Evolutionary conservation across 2,329 filamentous ascomycete species (phyloP).

Genomic region (Neoarthrinium moseri): DNA sequence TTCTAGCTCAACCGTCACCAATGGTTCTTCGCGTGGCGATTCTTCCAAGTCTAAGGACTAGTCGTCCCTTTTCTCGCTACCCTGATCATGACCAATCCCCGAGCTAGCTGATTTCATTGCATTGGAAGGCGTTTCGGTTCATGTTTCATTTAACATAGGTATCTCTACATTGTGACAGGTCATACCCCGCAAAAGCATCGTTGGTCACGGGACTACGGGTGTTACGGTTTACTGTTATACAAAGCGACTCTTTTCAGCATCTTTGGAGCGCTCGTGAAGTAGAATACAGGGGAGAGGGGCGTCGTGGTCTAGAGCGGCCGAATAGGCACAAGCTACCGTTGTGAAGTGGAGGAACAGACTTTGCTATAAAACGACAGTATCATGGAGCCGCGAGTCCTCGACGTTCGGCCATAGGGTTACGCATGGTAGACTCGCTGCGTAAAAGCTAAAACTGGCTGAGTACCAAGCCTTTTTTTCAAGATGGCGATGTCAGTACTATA

Average conservation of each 20-base stretch:
- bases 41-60: conserved; percentile 22
- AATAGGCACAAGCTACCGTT: not conserved
- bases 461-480: too few species aligned
- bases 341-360: not conserved
- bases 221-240: conserved; percentile 18
- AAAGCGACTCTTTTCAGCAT: not conserved
- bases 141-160: conserved; percentile 23
- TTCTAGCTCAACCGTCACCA: conserved; percentile 19
- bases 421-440: too few species aligned
- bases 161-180: conserved; percentile 23
- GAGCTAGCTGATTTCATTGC: conserved; percentile 25
- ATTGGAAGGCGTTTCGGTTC: conserved; percentile 29
- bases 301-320: not conserved
- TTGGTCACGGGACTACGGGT: conserved; percentile 27
- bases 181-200: conserved; percentile 33
- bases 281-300: not conserved
- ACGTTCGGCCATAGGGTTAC: too few species aligned
- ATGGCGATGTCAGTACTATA: too few species aligned
- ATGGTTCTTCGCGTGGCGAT: conserved; percentile 24
- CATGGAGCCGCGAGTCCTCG: too few species aligned
- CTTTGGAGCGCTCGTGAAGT: not conserved
- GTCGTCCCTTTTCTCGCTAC: not conserved
- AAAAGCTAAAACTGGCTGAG: too few species aligned
- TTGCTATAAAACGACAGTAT: not conserved
- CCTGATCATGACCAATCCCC: not conserved